These are phyloP conservation scores for Spergularia azorica DNA, from an alignment of 179 eudicot genomes.

Conservation along the genomic window DNA sequence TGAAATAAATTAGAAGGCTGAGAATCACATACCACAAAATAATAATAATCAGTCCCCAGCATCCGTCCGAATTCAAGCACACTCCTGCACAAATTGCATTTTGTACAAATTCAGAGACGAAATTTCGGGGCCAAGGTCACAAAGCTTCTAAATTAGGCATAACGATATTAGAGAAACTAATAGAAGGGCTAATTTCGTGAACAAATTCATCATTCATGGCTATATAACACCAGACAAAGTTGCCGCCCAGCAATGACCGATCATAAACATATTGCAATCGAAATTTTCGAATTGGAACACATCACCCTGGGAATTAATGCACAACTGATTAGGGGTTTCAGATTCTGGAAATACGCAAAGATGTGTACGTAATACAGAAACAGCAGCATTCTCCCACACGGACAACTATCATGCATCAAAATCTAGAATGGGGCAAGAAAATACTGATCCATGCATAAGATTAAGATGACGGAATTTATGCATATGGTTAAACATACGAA, in stretches of 20 bases:
- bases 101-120: constrained; percentile 35
- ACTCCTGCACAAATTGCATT: constrained; percentile 50
- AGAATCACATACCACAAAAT: constrained; percentile 48
- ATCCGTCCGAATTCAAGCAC: constrained; percentile 33
- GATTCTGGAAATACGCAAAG: background rate
- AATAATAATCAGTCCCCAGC: constrained; percentile 33
- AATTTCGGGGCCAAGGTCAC: constrained; percentile 16
- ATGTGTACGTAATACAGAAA: background rate
- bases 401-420: background rate
- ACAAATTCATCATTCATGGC: background rate
- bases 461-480: no score
- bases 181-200: background rate
- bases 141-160: constrained; percentile 12
- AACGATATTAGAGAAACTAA: constrained; percentile 9
- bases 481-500: no score
- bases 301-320: background rate
- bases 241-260: background rate
- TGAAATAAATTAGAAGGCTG: constrained; percentile 25
- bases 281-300: background rate
- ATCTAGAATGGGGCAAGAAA: background rate
- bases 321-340: background rate
- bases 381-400: background rate
- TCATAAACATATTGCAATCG: background rate
- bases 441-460: background rate
- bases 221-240: constrained; percentile 20